Evolutionary conservation across 2,329 filamentous ascomycete species (phyloP).

Genomic region (Helotiales sp.): DNA sequence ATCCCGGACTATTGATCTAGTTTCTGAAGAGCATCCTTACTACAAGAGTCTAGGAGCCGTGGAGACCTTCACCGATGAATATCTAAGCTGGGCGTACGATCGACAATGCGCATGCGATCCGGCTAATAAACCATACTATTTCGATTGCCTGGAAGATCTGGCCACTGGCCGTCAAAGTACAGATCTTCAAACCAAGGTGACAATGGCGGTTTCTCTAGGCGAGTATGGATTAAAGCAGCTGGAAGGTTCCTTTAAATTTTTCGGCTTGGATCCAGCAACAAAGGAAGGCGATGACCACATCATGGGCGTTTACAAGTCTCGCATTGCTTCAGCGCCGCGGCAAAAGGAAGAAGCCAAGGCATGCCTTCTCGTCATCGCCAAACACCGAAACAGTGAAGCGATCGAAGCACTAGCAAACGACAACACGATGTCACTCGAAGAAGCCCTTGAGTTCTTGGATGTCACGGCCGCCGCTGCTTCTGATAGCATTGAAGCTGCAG

Average conservation of each 20-base stretch:
- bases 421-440: conserved; percentile 61
- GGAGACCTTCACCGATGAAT: conserved; percentile 64
- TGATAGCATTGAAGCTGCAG: conserved; percentile 42
- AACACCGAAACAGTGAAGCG: conserved; percentile 58
- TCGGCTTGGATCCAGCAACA: conserved; percentile 57
- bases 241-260: conserved; percentile 60
- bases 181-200: conserved; percentile 61
- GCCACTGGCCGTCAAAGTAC: conserved; percentile 56
- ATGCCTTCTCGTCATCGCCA: conserved; percentile 64
- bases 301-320: conserved; percentile 64
- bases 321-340: conserved; percentile 57
- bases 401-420: conserved; percentile 64
- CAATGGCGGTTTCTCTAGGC: conserved; percentile 61
- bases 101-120: conserved; percentile 63
- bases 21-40: conserved; percentile 48
- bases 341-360: conserved; percentile 61
- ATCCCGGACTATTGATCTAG: conserved; percentile 38
- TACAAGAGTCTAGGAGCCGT: conserved; percentile 68
- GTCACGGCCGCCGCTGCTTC: conserved; percentile 42
- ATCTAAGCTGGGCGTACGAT: conserved; percentile 67
- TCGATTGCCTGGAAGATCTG: conserved; percentile 68
- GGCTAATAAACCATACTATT: conserved; percentile 61
- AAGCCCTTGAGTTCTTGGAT: conserved; percentile 66
- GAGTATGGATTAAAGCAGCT: conserved; percentile 62
- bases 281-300: conserved; percentile 61